phyloP scores from a whole-genome alignment of 306 rosid genomes.

The Cucurbita moschata region DNA sequence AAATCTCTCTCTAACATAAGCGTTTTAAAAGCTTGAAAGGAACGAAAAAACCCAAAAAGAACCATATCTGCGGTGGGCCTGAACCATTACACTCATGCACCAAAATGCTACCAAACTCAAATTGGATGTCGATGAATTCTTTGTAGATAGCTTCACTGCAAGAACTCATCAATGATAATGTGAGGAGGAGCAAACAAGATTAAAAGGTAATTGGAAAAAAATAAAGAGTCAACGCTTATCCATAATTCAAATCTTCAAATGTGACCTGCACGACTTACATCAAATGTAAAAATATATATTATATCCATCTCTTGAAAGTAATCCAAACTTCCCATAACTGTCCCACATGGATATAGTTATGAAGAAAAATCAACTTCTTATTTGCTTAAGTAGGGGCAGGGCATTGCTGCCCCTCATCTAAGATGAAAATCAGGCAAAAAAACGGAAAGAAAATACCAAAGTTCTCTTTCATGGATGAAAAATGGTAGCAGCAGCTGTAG shows the following conservation, averaged over 20 bases:
- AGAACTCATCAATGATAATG: not conserved
- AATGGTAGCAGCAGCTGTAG: not conserved
- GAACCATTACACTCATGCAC: too few species aligned
- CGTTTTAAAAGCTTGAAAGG: too few species aligned
- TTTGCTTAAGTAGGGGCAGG: not conserved
- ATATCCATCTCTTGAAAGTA: too few species aligned
- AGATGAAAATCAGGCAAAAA: not conserved
- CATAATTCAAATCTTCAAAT: not conserved
- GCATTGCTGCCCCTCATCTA: not conserved
- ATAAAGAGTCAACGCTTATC: too few species aligned
- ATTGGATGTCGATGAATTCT: too few species aligned
- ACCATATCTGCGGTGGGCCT: too few species aligned
- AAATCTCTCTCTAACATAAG: too few species aligned
- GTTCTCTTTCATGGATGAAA: not conserved
- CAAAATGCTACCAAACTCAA: too few species aligned
- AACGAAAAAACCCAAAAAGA: too few species aligned
- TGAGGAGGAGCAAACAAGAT: not conserved
- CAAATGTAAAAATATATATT: not conserved
- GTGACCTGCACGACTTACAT: not conserved
- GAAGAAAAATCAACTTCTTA: conserved; percentile 1
- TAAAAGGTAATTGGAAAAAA: not conserved
- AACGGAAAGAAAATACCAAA: not conserved
- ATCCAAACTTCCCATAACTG: not conserved
- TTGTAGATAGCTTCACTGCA: not conserved
- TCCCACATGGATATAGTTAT: not conserved